Evolutionary conservation across 225 moss, liverwort and hornwort genomes (phyloP).

Genomic region (Lunularia cruciata): DNA sequence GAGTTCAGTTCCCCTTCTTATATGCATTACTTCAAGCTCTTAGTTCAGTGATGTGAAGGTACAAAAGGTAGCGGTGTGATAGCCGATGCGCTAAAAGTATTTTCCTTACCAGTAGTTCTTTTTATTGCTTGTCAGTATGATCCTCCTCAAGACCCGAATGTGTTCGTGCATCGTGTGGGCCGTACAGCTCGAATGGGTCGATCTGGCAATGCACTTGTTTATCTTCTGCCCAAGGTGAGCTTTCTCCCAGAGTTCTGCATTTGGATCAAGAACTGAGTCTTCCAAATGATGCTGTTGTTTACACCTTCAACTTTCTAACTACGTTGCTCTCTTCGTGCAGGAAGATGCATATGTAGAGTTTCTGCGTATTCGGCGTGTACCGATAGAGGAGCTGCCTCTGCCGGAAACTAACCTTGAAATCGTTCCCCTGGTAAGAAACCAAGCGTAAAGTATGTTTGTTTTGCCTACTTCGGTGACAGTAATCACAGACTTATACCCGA

Average conservation of each 20-base stretch:
- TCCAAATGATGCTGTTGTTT: background rate
- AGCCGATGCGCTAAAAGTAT: too few species aligned
- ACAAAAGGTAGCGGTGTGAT: too few species aligned
- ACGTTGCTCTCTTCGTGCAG: slow-evolving; percentile 34
- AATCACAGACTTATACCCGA: too few species aligned
- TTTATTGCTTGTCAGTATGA: slow-evolving; percentile 61
- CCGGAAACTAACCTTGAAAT: slow-evolving; percentile 50
- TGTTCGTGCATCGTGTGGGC: slow-evolving; percentile 97
- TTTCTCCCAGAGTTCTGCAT: background rate
- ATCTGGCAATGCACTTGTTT: slow-evolving; percentile 86
- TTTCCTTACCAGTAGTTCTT: background rate
- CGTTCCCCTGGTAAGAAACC: slow-evolving; percentile 58
- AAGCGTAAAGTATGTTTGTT: background rate
- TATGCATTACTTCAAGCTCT: background rate
- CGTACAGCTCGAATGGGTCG: slow-evolving; percentile 99
- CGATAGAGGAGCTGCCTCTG: slow-evolving; percentile 68
- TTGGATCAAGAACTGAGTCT: background rate
- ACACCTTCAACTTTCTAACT: background rate
- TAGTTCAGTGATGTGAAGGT: too few species aligned
- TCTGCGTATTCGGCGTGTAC: slow-evolving; percentile 75
- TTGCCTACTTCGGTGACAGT: background rate
- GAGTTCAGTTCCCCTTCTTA: too few species aligned
- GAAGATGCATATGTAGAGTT: slow-evolving; percentile 97
- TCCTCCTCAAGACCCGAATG: slow-evolving; percentile 99
- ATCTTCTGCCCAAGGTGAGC: slow-evolving; percentile 86